phyloP scores from a whole-genome alignment of 2,329 filamentous ascomycete species.

The Botrytis galanthina region DNA sequence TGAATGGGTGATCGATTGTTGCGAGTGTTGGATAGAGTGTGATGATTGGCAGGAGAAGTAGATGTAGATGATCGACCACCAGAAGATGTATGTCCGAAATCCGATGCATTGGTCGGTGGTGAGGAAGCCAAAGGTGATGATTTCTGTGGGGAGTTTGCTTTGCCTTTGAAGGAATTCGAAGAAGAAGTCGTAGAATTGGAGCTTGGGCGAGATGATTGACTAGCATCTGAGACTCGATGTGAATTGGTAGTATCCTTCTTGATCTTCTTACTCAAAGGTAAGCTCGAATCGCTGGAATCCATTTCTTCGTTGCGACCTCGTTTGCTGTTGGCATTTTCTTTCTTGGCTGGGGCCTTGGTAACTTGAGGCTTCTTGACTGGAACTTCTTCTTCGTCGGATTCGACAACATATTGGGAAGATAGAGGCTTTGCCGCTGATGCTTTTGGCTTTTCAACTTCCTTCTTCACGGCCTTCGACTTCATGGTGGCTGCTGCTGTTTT shows the following conservation, averaged over 20 bases:
- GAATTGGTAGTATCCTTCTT: slow-evolving; percentile 36
- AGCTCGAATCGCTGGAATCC: slow-evolving; percentile 34
- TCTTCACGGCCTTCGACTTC: slow-evolving; percentile 28
- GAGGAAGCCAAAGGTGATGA: slow-evolving; percentile 65
- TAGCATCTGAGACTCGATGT: slow-evolving; percentile 49
- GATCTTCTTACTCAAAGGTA: slow-evolving; percentile 37
- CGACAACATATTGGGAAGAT: slow-evolving; percentile 37
- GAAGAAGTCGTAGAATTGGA: slow-evolving; percentile 44
- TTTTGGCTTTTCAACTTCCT: slow-evolving; percentile 21
- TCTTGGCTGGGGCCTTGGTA: slow-evolving; percentile 42
- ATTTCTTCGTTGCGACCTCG: slow-evolving; percentile 48
- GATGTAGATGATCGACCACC: slow-evolving; percentile 34
- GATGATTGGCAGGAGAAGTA: slow-evolving; percentile 28
- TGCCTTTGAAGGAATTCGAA: slow-evolving; percentile 38
- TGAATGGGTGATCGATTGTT: slow-evolving; percentile 34
- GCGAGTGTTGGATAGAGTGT: slow-evolving; percentile 22
- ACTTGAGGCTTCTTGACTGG: slow-evolving; percentile 11
- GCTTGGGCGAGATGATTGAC: slow-evolving; percentile 46
- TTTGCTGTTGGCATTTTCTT: slow-evolving; percentile 45
- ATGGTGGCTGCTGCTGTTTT: slow-evolving; percentile 30
- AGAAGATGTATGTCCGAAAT: slow-evolving; percentile 48
- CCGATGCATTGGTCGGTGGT: slow-evolving; percentile 63
- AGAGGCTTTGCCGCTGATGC: slow-evolving; percentile 23
- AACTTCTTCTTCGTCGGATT: slow-evolving; percentile 37
- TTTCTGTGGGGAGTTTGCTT: slow-evolving; percentile 58